A percentile compares a stretch with the other conserved stretches of the same genome.
Conservation (phyloP, 805 yeast species). For the Sugiyamaella valdiviana region DNA sequence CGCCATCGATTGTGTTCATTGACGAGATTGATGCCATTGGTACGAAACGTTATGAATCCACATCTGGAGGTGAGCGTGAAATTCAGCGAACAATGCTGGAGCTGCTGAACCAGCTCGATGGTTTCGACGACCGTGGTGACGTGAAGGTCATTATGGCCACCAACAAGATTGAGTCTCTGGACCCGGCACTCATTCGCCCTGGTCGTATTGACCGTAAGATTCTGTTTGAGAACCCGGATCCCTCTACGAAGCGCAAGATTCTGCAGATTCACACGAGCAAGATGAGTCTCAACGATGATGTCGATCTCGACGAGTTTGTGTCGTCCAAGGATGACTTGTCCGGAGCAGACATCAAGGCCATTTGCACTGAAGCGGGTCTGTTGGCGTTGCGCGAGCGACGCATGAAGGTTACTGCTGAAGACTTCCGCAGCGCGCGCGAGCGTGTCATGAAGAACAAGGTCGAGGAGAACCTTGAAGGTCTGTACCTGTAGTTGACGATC, state of each 20-base stretch:
- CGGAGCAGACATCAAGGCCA: constrained; percentile 97
- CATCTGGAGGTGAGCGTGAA: constrained; percentile 94
- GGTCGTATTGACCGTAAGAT: constrained; percentile 97
- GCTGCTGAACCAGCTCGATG: constrained; percentile 88
- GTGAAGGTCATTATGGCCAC: constrained; percentile 98
- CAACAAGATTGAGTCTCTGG: constrained; percentile 86
- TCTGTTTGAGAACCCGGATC: constrained; percentile 92
- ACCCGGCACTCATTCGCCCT: constrained; percentile 94
- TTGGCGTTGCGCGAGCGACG: constrained; percentile 93
- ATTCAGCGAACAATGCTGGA: constrained; percentile 98
- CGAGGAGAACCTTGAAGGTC: constrained; percentile 92
- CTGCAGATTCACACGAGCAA: constrained; percentile 86
- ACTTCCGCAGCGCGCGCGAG: constrained; percentile 89
- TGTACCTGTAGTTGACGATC: constrained; percentile 51
- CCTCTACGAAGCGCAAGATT: constrained; percentile 87
- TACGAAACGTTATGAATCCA: constrained; percentile 87
- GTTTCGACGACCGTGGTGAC: constrained; percentile 95
- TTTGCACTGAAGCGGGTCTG: constrained; percentile 95
- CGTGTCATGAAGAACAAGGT: constrained; percentile 93
- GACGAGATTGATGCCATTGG: constrained; percentile 99
- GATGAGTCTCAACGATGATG: constrained; percentile 85
- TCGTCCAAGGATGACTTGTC: constrained; percentile 88
- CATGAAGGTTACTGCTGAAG: constrained; percentile 94
- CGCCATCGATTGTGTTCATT: constrained; percentile 96
- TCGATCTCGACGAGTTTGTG: constrained; percentile 81